Evolutionary conservation across 371 early-diverging fungal species (phyloP).

Genomic region (Mucor circinelloides): DNA sequence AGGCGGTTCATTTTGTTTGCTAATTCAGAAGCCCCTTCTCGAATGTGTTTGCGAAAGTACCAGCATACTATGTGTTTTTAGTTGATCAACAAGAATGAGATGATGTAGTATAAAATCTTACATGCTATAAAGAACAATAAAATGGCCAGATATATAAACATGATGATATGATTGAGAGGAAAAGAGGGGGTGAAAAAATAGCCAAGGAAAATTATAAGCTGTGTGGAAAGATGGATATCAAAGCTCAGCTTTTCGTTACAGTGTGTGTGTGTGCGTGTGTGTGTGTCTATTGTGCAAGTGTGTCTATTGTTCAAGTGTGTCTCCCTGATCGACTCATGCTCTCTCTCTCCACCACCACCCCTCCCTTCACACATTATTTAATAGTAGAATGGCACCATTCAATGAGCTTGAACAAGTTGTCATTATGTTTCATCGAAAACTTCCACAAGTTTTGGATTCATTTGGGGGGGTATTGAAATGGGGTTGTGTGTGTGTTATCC

Average conservation of each 20-base stretch:
- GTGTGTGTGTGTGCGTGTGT: too few species aligned
- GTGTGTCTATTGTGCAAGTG: neutral
- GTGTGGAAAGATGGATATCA: neutral
- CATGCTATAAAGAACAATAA: conserved; percentile 14
- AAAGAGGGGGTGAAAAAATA: neutral
- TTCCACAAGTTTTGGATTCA: neutral
- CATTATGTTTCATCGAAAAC: neutral
- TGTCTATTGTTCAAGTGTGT: neutral
- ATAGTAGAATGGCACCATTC: too few species aligned
- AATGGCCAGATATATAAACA: conserved; percentile 18
- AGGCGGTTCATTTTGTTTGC: conserved; percentile 47
- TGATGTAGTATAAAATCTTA: neutral
- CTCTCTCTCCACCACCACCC: too few species aligned
- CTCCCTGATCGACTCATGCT: neutral
- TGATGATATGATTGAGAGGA: neutral
- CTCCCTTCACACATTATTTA: too few species aligned
- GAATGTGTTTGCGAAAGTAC: conserved; percentile 33
- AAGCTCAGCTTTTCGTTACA: neutral
- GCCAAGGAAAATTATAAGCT: neutral
- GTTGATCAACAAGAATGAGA: neutral
- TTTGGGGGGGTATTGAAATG: neutral
- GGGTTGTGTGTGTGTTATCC: neutral
- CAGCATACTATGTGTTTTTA: conserved; percentile 26
- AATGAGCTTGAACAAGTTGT: too few species aligned
- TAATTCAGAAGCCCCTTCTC: conserved; percentile 24